Base-by-base conservation (phyloP, 1,139 yeast genomes). In the Magnusiomyces magnusii region DNA sequence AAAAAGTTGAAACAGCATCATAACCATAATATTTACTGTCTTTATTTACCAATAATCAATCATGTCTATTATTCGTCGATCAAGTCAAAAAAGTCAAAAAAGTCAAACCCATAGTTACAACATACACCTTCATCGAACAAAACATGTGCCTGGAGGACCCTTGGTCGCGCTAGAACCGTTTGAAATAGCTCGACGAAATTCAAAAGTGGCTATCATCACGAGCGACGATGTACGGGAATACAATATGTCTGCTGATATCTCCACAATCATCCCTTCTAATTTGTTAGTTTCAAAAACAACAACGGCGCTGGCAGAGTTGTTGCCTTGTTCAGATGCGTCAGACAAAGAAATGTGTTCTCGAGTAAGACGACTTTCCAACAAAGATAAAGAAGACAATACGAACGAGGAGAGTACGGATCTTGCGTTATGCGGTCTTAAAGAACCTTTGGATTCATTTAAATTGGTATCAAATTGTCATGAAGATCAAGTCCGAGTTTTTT, bases 181-280 rank as follows among this genome's bases (percentile, higher is more conserved):
- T 51, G 54, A 51, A 23, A 51, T 21, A 9, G 47, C 54, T 2
- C 44, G 54, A 15, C 27, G 23, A 51, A 34, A 51, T 7, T 51
- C 54, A 1, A 36, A 39, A 21, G 54, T 51, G 19, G 34, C 28
- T 3, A 51, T 51, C 2, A 51, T 51, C 9, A 51, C 54, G 5
- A 51, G 47, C 21, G 44, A 51, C 9, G 54, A 51, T 19, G 27
- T 15, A 10, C n/a, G n/a, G n/a, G 44, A 39, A n/a, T 39, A 15
- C 44, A 39, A 17, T 3, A n/a, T n/a, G n/a, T n/a, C n/a, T n/a
- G n/a, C n/a, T n/a, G n/a, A n/a, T n/a, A n/a, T n/a, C n/a, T 31
- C 36, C 13, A 31, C 36, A 31, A 13, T 7, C 13, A 7, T 7
- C 36, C 7, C 36, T 7, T 7, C 36, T 7, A 7, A 7, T 13